These are phyloP conservation scores for Apiosordaria backusii DNA, from an alignment of 495 filamentous ascomycete genomes.

Conservation along the genomic window DNA sequence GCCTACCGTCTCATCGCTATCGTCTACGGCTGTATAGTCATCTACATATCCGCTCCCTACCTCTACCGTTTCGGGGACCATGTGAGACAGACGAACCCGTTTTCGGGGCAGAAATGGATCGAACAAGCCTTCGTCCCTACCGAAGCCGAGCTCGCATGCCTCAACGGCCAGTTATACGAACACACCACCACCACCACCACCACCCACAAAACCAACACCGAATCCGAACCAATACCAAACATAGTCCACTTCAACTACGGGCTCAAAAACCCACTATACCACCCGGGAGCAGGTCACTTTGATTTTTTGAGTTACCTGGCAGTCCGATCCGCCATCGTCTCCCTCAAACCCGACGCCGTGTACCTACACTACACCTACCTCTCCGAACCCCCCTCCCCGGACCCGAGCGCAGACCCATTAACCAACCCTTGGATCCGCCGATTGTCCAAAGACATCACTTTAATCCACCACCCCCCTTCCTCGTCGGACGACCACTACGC, in stretches of 20 bases:
- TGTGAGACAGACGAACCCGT: conserved; percentile 39
- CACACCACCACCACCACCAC: not conserved
- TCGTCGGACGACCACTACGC: conserved; percentile 38
- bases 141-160: conserved; percentile 38
- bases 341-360: conserved; percentile 40
- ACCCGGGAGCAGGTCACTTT: conserved; percentile 38
- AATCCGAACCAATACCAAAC: conserved; percentile 42
- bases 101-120: conserved; percentile 40
- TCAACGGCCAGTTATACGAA: conserved; percentile 29
- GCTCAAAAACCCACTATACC: conserved; percentile 37
- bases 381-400: conserved; percentile 35
- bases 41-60: conserved; percentile 27
- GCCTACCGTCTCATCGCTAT: conserved; percentile 22
- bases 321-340: conserved; percentile 41
- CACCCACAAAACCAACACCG: conserved; percentile 1
- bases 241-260: conserved; percentile 48
- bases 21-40: conserved; percentile 25
- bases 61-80: conserved; percentile 35
- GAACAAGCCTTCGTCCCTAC: conserved; percentile 38
- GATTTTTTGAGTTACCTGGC: conserved; percentile 47
- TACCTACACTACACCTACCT: conserved; percentile 48
- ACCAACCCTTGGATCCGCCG: conserved; percentile 43
- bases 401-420: conserved; percentile 35
- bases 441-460: conserved; percentile 37
- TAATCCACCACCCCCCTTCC: conserved; percentile 41